phyloP scores from a whole-genome alignment of 257 asterid species.

The Lycium barbarum region DNA sequence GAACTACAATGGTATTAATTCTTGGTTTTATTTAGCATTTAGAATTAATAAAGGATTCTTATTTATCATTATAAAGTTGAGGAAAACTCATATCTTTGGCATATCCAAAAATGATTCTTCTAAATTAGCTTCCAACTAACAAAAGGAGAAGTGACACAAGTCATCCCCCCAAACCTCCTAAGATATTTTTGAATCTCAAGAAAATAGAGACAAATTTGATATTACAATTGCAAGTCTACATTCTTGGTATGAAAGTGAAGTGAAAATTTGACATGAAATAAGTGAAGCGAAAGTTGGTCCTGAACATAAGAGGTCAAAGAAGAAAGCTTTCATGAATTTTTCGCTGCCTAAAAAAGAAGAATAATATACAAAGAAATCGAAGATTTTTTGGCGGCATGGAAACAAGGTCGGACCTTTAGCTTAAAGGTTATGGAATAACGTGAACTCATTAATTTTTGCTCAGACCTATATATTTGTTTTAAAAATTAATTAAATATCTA shows the following conservation, averaged over 20 bases:
- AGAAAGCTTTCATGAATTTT: not conserved
- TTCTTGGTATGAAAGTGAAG: not conserved
- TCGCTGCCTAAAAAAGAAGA: not conserved
- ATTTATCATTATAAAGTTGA: not conserved
- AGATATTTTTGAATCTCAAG: not conserved
- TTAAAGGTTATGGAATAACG: not conserved
- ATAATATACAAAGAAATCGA: not conserved
- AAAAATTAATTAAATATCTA: not conserved
- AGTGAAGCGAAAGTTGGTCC: not conserved
- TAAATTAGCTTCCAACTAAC: not conserved
- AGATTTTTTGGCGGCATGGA: not conserved
- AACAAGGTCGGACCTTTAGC: not conserved
- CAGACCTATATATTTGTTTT: not conserved
- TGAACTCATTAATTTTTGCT: not conserved
- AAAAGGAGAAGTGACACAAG: not conserved
- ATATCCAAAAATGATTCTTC: not conserved
- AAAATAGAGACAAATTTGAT: not conserved
- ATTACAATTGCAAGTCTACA: not conserved
- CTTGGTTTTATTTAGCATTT: not conserved
- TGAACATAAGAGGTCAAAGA: not conserved
- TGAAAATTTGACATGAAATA: not conserved
- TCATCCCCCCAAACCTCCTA: not conserved
- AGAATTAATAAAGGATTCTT: not conserved
- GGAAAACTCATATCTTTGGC: slow-evolving; percentile 26
- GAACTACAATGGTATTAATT: not conserved